A percentile compares a stretch with the other conserved stretches of the same genome.
These are phyloP conservation scores for Neonectria magnoliae DNA, from an alignment of 2,329 filamentous ascomycete genomes.

Conservation along the genomic window DNA sequence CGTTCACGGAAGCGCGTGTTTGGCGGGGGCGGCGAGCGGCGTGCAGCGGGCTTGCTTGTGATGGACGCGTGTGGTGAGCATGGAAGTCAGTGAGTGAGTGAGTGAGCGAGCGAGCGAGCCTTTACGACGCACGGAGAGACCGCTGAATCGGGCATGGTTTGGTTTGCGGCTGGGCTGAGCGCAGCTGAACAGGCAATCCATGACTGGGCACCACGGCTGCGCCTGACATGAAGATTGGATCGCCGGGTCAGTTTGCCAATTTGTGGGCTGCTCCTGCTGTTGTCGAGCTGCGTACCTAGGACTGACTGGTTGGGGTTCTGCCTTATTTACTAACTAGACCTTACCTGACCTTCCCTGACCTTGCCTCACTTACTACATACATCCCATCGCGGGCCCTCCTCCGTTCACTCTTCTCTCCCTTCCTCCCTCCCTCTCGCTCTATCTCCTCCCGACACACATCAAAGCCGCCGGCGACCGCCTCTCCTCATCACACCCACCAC, in stretches of 20 bases:
- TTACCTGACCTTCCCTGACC: constrained; percentile 1
- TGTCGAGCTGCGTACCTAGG: background rate
- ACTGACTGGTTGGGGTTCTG: background rate
- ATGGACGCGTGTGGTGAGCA: too few relatives aligned
- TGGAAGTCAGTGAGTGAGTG: too few relatives aligned
- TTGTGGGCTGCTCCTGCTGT: background rate
- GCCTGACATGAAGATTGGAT: constrained; percentile 2
- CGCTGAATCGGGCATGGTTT: constrained; percentile 4
- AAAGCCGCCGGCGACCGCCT: background rate
- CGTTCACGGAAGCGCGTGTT: constrained; percentile 17
- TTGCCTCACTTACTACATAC: constrained; percentile 10
- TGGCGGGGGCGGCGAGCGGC: constrained; percentile 21
- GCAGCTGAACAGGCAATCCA: constrained; percentile 6
- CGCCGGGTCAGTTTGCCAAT: background rate
- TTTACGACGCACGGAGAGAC: background rate
- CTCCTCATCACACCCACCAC: background rate
- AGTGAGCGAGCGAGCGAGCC: background rate
- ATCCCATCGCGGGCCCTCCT: constrained; percentile 7
- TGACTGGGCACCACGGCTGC: constrained; percentile 6
- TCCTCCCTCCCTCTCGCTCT: background rate
- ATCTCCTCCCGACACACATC: background rate
- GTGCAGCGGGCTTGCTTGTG: background rate
- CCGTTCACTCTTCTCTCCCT: background rate
- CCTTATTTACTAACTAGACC: background rate
- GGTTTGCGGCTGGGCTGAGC: constrained; percentile 2